Percentiles rank a stretch among this genome's conserved stretches.
Conservation (phyloP, 78 protist genomes). For the Dictyostelium citrinum region DNA sequence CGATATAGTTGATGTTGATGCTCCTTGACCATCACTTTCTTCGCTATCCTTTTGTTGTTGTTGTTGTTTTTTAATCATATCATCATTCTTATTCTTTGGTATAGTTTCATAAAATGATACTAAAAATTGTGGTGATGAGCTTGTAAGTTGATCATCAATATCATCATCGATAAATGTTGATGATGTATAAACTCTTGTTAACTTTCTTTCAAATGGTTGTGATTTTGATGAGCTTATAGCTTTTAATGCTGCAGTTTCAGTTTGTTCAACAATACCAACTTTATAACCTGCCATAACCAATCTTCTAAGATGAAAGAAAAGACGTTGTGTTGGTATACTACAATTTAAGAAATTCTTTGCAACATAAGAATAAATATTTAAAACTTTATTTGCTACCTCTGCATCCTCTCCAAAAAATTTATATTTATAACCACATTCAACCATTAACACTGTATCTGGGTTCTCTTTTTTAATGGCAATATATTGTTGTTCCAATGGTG, state of each 20-base stretch:
- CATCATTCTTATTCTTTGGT: neutral
- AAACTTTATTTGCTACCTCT: constrained; percentile 60
- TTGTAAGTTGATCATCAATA: neutral
- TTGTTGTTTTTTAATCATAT: neutral
- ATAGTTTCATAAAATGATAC: constrained; percentile 42
- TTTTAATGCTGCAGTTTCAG: constrained; percentile 92
- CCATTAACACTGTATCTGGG: constrained; percentile 84
- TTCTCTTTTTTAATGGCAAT: constrained; percentile 62
- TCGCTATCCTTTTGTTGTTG: neutral
- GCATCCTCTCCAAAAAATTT: constrained; percentile 75
- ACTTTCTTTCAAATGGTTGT: constrained; percentile 76
- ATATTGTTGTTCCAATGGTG: constrained; percentile 83
- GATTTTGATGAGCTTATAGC: constrained; percentile 34
- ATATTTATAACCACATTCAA: constrained; percentile 87
- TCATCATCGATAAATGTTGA: constrained; percentile 82
- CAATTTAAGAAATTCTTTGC: constrained; percentile 79
- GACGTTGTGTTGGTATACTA: constrained; percentile 74
- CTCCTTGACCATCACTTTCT: neutral
- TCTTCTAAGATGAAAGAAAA: constrained; percentile 76
- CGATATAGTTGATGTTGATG: constrained; percentile 21
- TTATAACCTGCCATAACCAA: constrained; percentile 90
- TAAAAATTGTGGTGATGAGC: constrained; percentile 44
- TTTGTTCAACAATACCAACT: constrained; percentile 93
- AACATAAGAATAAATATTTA: constrained; percentile 42
- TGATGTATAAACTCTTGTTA: constrained; percentile 81